Evolutionary conservation across 2,329 filamentous ascomycete species (phyloP), one percentile per base, ranked within the genome.

Genomic region (Fusarium tupiense): DNA sequence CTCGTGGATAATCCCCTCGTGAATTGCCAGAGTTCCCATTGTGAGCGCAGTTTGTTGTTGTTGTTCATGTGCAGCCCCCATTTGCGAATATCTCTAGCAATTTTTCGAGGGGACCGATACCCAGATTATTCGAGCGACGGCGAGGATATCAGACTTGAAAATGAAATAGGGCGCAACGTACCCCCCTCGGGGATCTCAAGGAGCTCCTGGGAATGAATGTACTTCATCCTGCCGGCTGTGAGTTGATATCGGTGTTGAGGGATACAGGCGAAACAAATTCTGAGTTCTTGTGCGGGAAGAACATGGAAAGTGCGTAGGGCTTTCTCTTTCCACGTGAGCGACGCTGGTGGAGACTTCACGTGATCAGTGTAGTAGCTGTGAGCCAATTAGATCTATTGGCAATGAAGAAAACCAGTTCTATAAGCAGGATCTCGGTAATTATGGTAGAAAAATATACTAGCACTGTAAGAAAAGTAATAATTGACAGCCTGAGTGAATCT

Each of bases 181-280:
- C 95, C 95, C 90, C 95, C 94, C 87, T 98, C 94, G 84, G 97
- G 96, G 88, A 99, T 94, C 84, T 92, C 91, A 89, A 99, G 91
- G 88, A 91, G 90, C 92, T 99, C 96, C 89, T 96, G 91, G 85
- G 94, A 97, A 91, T 98, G 95, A 90, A 99, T 98, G 94, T 98
- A 98, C 91, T 94, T 97, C 96, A 98, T 98, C 89, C 94, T 98
- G 93, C 88, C 88, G 86, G 85, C 85, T 82, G 83, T 84, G 84
- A 83, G 82, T 82, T 83, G 82, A 84, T 85, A 84, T 82, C 81
- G 83, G 78, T 78, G 81, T 82, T 82, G 82, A 83, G 82, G 82
- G 82, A 52, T 52, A 52, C 49, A 53, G 49, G 49, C 49, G 31
- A 35, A 53, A 53, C 49, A 37, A 50, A 53, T 53, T 53, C 49